These are phyloP conservation scores for Hamigera avellanea DNA, from an alignment of 495 filamentous ascomycete species.

Conservation along the genomic window DNA sequence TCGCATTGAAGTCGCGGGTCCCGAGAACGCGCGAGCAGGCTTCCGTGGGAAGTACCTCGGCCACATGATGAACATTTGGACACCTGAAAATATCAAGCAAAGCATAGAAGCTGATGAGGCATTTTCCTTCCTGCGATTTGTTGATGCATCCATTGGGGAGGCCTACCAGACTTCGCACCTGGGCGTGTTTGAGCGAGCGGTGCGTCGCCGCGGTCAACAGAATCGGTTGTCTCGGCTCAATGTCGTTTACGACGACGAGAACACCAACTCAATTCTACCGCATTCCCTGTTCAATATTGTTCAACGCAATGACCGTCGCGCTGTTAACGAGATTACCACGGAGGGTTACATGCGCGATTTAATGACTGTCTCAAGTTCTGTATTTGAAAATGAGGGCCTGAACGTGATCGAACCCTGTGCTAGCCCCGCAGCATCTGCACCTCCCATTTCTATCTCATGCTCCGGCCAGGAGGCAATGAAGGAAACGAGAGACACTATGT, in stretches of 20 bases:
- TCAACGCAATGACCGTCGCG: conserved; percentile 51
- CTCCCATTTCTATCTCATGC: conserved; percentile 71
- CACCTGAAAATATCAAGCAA: conserved; percentile 61
- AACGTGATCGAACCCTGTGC: conserved; percentile 69
- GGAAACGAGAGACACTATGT: conserved; percentile 66
- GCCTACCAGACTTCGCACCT: conserved; percentile 52
- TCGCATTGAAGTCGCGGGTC: conserved; percentile 63
- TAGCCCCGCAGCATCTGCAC: conserved; percentile 65
- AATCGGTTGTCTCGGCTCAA: conserved; percentile 40
- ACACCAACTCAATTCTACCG: conserved; percentile 51
- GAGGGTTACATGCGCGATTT: conserved; percentile 65
- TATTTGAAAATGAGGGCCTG: conserved; percentile 59
- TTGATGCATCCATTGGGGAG: conserved; percentile 64
- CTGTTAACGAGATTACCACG: conserved; percentile 55
- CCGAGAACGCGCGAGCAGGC: conserved; percentile 61
- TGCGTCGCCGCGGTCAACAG: conserved; percentile 34
- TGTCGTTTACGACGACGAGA: conserved; percentile 48
- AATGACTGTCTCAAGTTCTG: conserved; percentile 62
- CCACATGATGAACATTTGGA: conserved; percentile 83
- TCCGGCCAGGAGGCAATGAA: conserved; percentile 51
- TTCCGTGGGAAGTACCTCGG: conserved; percentile 62
- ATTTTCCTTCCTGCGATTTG: conserved; percentile 88
- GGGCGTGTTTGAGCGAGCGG: conserved; percentile 52
- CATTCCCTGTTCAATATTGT: conserved; percentile 75
- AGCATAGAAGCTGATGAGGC: conserved; percentile 42